A percentile compares a stretch with the other conserved stretches of the same genome.
Evolutionary conservation across 768 basidiomycete genomes (phyloP).

Genomic region (Amanita muscaria): DNA sequence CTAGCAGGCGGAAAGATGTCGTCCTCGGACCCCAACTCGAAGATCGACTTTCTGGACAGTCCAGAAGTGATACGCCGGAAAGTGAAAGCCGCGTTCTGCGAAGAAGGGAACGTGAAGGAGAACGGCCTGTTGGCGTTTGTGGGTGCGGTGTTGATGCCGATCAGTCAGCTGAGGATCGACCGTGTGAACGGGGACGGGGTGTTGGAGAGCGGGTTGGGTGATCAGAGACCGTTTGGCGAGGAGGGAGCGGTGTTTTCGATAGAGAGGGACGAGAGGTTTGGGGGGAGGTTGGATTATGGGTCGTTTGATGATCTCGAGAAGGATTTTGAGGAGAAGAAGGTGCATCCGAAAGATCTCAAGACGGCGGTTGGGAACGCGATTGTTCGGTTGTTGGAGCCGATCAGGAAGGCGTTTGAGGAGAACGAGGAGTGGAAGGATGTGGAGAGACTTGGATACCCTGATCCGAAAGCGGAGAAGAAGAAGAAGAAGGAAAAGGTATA

Average conservation of each 20-base stretch:
- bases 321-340: conserved; percentile 64
- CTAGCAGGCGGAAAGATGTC: conserved; percentile 97
- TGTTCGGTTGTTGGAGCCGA: conserved; percentile 66
- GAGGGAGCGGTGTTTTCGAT: conserved; percentile 78
- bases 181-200: conserved; percentile 40
- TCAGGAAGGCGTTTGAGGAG: conserved; percentile 67
- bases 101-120: conserved; percentile 80
- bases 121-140: conserved; percentile 88
- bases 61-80: conserved; percentile 81
- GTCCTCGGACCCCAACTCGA: conserved; percentile 93
- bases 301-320: conserved; percentile 56
- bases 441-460: conserved; percentile 78
- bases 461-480: conserved; percentile 52
- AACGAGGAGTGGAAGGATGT: conserved; percentile 75
- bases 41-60: conserved; percentile 94
- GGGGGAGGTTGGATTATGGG: conserved; percentile 70
- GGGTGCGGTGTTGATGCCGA: conserved; percentile 81
- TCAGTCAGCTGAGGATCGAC: conserved; percentile 67
- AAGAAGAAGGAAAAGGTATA: conserved; percentile 76
- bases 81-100: conserved; percentile 88
- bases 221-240: conserved; percentile 66
- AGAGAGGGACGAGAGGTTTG: conserved; percentile 68
- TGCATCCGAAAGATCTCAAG: conserved; percentile 93
- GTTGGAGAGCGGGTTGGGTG: conserved; percentile 39
- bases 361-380: conserved; percentile 65